phyloP scores from a whole-genome alignment of 441 rosid species.

The Hypseocharis bilobata region DNA sequence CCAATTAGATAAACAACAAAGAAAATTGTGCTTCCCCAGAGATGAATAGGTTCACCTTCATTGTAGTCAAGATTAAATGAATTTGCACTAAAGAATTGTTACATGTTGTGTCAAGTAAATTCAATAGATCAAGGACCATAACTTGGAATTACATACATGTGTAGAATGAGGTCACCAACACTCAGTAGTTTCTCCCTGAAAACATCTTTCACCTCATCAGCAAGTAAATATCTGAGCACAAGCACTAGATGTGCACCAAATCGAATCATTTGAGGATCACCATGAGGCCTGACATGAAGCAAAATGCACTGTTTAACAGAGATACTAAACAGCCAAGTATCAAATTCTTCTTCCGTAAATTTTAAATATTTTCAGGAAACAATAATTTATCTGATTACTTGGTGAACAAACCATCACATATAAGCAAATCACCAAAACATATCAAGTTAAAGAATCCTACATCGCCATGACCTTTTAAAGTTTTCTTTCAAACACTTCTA shows the following conservation, averaged over 20 bases:
- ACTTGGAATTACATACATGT: constrained; percentile 50
- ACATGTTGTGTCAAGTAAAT: not conserved
- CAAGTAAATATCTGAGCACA: constrained; percentile 72
- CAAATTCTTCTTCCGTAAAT: not conserved
- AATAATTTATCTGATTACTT: not conserved
- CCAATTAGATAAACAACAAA: constrained; percentile 17
- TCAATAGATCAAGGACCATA: not conserved
- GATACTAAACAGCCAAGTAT: not conserved
- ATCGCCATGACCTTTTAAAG: not conserved
- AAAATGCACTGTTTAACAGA: constrained; percentile 18
- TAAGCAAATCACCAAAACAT: not conserved
- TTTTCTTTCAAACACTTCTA: constrained; percentile 2
- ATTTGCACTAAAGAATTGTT: not conserved
- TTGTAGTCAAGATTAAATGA: no score
- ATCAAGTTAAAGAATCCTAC: not conserved
- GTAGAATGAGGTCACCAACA: constrained; percentile 86
- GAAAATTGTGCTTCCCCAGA: constrained; percentile 3
- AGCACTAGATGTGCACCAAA: constrained; percentile 93
- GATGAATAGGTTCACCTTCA: not conserved
- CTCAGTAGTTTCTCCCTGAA: constrained; percentile 75
- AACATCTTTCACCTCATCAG: constrained; percentile 63
- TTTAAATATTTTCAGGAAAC: not conserved
- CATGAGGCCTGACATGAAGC: constrained; percentile 71
- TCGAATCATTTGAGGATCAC: constrained; percentile 90
- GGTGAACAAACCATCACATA: not conserved